phyloP scores from a whole-genome alignment of 106 monocot species.

The Alisma plantagoaquatica region DNA sequence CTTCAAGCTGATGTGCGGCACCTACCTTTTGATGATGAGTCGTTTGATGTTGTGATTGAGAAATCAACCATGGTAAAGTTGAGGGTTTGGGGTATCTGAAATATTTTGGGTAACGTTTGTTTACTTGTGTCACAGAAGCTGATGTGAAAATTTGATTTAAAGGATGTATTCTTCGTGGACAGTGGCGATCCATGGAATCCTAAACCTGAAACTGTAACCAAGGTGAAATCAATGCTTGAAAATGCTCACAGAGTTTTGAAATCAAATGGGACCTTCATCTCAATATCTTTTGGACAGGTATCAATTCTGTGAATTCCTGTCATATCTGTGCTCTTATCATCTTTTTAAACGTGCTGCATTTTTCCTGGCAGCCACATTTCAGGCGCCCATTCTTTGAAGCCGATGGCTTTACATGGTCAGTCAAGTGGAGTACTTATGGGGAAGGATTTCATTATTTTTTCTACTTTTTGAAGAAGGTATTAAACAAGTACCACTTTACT shows the following conservation, averaged over 20 bases:
- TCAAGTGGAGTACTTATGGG: conserved; percentile 67
- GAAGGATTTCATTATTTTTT: conserved; percentile 96
- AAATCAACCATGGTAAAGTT: conserved; percentile 93
- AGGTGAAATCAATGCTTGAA: conserved; percentile 83
- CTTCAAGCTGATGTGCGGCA: conserved; percentile 83
- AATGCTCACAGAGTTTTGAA: conserved; percentile 73
- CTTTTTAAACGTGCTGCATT: no score
- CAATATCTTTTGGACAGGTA: conserved; percentile 96
- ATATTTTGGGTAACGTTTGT: background rate
- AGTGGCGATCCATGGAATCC: conserved; percentile 99
- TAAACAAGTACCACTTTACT: background rate
- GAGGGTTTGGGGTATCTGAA: no score
- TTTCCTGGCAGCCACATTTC: conserved; percentile 68
- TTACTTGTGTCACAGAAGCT: background rate
- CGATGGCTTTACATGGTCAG: conserved; percentile 78
- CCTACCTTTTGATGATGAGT: conserved; percentile 55
- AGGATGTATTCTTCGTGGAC: conserved; percentile 94
- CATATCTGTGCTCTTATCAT: background rate
- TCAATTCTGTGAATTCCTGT: background rate
- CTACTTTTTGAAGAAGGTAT: conserved; percentile 76
- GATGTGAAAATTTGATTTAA: background rate
- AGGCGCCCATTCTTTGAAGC: conserved; percentile 70
- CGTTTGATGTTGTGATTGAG: conserved; percentile 85
- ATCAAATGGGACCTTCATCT: conserved; percentile 72
- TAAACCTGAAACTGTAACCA: conserved; percentile 43